Percentiles rank a stretch among this genome's conserved stretches.
These are phyloP conservation scores for Odonthalia washingtoniensis DNA, from an alignment of 31 red algal species.

Conservation along the genomic window DNA sequence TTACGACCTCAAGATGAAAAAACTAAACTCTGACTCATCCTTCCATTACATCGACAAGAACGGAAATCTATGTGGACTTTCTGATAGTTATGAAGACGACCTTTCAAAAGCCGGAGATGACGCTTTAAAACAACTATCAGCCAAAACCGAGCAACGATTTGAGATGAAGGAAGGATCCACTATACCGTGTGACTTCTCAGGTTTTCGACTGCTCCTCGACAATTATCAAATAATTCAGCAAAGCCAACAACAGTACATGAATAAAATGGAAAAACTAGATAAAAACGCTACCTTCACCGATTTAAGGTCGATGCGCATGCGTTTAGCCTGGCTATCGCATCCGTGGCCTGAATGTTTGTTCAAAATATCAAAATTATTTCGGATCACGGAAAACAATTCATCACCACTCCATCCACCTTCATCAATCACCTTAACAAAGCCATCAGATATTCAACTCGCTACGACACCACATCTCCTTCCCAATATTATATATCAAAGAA, in stretches of 20 bases:
- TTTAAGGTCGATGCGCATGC: slow-evolving; percentile 52
- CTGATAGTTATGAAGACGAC: slow-evolving; percentile 39
- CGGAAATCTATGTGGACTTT: slow-evolving; percentile 13
- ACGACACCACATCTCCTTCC: neutral
- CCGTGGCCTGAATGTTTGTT: slow-evolving; percentile 25
- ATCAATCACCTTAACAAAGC: too few species aligned
- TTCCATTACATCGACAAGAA: slow-evolving; percentile 8
- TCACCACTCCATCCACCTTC: neutral
- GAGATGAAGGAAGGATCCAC: slow-evolving; percentile 24
- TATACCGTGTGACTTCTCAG: slow-evolving; percentile 15
- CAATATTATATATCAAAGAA: neutral
- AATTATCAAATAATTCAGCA: neutral
- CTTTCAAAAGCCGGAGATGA: neutral
- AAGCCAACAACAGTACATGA: slow-evolving; percentile 23
- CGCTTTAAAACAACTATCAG: neutral
- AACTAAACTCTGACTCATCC: slow-evolving; percentile 41
- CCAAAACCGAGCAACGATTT: neutral
- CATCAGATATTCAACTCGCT: slow-evolving; percentile 10
- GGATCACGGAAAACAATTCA: slow-evolving; percentile 11
- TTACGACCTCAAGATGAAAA: slow-evolving; percentile 8
- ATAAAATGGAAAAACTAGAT: slow-evolving; percentile 34
- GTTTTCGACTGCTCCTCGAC: slow-evolving; percentile 1
- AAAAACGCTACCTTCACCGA: neutral
- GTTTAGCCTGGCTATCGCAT: slow-evolving; percentile 40
- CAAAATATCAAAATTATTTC: slow-evolving; percentile 40